Evolutionary conservation across 2,329 filamentous ascomycete species (phyloP), one percentile per base, ranked within the genome.

Genomic region (Alternaria burnsii): DNA sequence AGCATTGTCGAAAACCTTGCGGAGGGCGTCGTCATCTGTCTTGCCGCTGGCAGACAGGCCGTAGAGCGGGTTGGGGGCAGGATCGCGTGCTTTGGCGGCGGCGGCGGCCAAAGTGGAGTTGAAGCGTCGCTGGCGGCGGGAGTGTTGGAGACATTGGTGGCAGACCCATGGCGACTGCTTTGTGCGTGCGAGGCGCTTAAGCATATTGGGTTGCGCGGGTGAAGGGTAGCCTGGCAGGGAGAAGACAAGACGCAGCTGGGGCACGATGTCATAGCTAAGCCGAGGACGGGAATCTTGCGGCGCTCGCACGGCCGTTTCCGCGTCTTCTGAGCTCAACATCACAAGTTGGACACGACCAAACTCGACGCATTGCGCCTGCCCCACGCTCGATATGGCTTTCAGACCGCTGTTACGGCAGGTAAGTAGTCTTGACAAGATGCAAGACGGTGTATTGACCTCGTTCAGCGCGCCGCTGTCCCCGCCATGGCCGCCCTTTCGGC

Each of bases 1-100:
- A 12, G 88, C 87, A 4, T 89, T 91, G 80, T 97, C 94, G 81
- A 98, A 97, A 34, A 97, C 89, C 58, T 89, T 86, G 71, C 93
- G 91, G 54, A 97, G 82, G 14, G 87, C 85, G 40, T 85, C 81
- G 76, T 97, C 93, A 76, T 97, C 92, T 70, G 90, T 84, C 40
- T 81, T 80, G 5, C 73, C 66, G 58, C 73, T 75, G 48, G 77
- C 68, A 36, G 75, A 71, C 57, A 80, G 78, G 52, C 78, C 77
- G 51, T 75, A 74, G 7, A 81, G 69, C 68, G 55, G 66, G 50
- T 68, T 54, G 22, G 70, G 53, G 69, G 71, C 46, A 69, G 71
- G 55, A 65, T 74, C 65, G 66, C 66, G 69, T 67, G 70, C 48
- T 38, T 70, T 63, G 24, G 74, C 65, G 22, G 81, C 74, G 30